Evolutionary conservation across 1,284 basidiomycete species (phyloP).

Genomic region (Pseudozyma thailandica): DNA sequence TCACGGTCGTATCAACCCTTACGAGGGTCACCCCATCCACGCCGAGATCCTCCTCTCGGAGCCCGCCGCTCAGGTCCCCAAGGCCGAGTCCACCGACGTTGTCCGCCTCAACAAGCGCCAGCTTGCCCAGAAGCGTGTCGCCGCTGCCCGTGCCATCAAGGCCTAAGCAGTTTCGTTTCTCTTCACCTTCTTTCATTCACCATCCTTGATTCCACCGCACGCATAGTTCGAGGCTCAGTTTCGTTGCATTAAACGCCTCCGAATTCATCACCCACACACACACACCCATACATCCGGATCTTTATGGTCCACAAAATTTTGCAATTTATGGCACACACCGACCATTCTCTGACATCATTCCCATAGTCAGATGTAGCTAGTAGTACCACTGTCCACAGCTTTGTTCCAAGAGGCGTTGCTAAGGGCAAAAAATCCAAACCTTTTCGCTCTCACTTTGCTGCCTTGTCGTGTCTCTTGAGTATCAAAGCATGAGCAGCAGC

Average conservation of each 20-base stretch:
- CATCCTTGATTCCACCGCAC: slow-evolving; percentile 8
- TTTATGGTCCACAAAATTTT: slow-evolving; percentile 4
- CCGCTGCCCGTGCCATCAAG: slow-evolving; percentile 56
- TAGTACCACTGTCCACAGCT: slow-evolving; percentile 26
- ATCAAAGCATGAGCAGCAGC: too few species aligned
- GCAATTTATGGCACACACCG: slow-evolving; percentile 2
- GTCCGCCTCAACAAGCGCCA: slow-evolving; percentile 66
- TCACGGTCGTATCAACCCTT: slow-evolving; percentile 80
- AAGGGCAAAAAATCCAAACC: slow-evolving; percentile 14
- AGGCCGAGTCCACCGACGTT: slow-evolving; percentile 54
- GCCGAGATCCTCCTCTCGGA: slow-evolving; percentile 75
- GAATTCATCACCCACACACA: slow-evolving; percentile 1
- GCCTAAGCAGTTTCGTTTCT: slow-evolving; percentile 17
- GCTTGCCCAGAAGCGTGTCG: slow-evolving; percentile 64
- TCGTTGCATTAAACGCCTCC: slow-evolving; percentile 2
- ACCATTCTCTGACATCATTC: slow-evolving; percentile 7
- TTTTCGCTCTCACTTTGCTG: slow-evolving; percentile 3
- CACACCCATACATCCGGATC: slow-evolving; percentile 1
- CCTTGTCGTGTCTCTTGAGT: too few species aligned
- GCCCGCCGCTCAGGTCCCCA: slow-evolving; percentile 65
- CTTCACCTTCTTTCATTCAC: slow-evolving; percentile 1
- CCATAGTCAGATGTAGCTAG: slow-evolving; percentile 38
- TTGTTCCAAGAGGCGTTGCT: background rate
- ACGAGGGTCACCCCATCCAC: slow-evolving; percentile 89
- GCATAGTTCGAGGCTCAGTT: background rate